A percentile compares a stretch with the other conserved stretches of the same genome.
These are phyloP conservation scores for Vairimorpha necatrix DNA, from an alignment of 371 early-diverging fungal species.

Conservation along the genomic window DNA sequence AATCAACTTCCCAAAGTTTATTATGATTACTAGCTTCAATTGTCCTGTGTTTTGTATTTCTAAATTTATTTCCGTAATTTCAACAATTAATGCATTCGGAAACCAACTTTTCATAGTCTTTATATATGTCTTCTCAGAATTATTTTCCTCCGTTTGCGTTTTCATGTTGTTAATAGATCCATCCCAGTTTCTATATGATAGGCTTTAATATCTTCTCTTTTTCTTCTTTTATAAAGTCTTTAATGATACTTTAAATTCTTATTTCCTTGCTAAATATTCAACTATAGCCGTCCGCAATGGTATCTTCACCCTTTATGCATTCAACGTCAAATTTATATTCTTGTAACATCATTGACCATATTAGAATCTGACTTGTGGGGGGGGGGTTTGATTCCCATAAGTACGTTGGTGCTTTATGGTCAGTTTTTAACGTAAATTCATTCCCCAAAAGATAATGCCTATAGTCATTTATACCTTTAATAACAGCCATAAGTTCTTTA, in stretches of 20 bases:
- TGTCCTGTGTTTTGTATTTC: too few relatives aligned
- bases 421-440: neutral
- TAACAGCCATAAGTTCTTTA: constrained; percentile 1
- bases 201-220: neutral
- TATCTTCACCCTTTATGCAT: constrained; percentile 23
- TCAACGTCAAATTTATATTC: constrained; percentile 12
- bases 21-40: too few relatives aligned
- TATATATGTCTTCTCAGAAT: constrained; percentile 4
- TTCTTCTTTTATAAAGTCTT: neutral
- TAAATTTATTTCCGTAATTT: too few relatives aligned
- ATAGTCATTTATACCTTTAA: neutral
- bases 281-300: constrained; percentile 5
- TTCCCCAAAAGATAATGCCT: constrained; percentile 7
- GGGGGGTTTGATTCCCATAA: neutral
- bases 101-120: constrained; percentile 33
- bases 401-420: constrained; percentile 1
- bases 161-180: constrained; percentile 27
- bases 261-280: neutral
- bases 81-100: too few relatives aligned
- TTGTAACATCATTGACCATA: neutral
- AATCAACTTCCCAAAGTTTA: too few relatives aligned
- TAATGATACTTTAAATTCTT: too few relatives aligned
- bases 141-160: constrained; percentile 5
- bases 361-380: neutral
- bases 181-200: neutral